Evolutionary conservation across 768 basidiomycete genomes (phyloP).

Genomic region (Hydnomerulius pinastri): DNA sequence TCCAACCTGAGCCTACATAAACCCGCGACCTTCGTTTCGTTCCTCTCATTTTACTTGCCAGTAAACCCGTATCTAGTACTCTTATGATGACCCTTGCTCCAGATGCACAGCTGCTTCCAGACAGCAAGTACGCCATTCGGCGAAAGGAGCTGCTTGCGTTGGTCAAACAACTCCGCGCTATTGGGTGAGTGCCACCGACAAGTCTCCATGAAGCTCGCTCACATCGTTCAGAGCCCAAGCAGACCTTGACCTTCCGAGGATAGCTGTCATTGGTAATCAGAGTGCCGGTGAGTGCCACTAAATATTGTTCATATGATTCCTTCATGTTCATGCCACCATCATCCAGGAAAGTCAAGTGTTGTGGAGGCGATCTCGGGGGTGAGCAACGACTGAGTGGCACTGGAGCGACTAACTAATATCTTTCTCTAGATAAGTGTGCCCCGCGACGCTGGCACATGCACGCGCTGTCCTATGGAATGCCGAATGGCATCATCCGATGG

Average conservation of each 20-base stretch:
- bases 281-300: conserved; percentile 37
- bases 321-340: background rate
- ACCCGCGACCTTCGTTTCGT: too few species aligned
- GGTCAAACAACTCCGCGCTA: conserved; percentile 23
- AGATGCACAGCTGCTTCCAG: background rate
- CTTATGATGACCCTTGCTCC: background rate
- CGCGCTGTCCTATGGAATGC: conserved; percentile 42
- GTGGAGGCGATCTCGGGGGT: conserved; percentile 54
- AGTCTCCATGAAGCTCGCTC: background rate
- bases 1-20: too few species aligned
- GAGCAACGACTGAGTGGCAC: background rate
- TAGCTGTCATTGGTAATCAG: conserved; percentile 55
- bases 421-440: conserved; percentile 40
- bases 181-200: conserved; percentile 27
- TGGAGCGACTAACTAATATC: background rate
- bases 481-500: conserved; percentile 25
- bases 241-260: conserved; percentile 49
- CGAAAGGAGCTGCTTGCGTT: conserved; percentile 31
- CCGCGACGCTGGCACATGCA: conserved; percentile 51
- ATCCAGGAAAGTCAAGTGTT: conserved; percentile 42
- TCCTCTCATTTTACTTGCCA: too few species aligned
- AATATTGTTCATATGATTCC: conserved; percentile 9
- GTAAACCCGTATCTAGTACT: background rate
- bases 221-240: conserved; percentile 37
- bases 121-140: conserved; percentile 27